Base-by-base conservation (phyloP, 2,329 filamentous ascomycete species). In the Didymella sp. region DNA sequence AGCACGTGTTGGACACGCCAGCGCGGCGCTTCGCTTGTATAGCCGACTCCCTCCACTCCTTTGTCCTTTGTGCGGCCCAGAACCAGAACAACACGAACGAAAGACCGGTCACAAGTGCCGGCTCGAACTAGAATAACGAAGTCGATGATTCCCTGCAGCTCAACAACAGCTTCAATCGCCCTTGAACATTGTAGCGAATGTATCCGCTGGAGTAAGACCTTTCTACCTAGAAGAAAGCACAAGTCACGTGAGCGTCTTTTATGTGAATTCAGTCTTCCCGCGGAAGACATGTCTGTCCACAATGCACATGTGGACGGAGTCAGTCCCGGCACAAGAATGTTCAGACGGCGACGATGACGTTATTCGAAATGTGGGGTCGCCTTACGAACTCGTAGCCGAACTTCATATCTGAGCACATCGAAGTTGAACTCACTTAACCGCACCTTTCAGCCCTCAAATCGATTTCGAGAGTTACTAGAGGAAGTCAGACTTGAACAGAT, bases 341-440 rank as follows among this genome's bases (percentile, higher is more conserved):
- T 6, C 19, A 21, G 25, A 25, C 19, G 47, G 6, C 8, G 6
- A 33, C 25, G 19, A 53, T 54, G 51, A 54, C 51, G 51, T 54
- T 41, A 22, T 3, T 6, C n/a, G 7, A 13, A 47, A 6, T 48
- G 51, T 54, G 51, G 51, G 51, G 51, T 27, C 43, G 41, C 38
- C 41, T 24, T 12, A 44, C 41, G 8, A 37, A 19, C 22, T 12
- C 13, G n/a, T 55, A 38, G 40, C 45, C 45, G 45, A 55, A 33
- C 50, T n/a, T 27, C 42, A 27, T 7, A 19, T 13, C 24, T 15
- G 11, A 31, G 13, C 28, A 42, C 22, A 17, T 19, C 27, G 9
- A 25, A 35, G n/a, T 44, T 15, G 27, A 7, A 22, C 17, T 30
- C n/a, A 22, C 22, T 17, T 8, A 21, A 19, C 17, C 3, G 21